These are phyloP conservation scores for Gastrolobium villosum DNA, from an alignment of 306 rosid genomes.

Conservation along the genomic window DNA sequence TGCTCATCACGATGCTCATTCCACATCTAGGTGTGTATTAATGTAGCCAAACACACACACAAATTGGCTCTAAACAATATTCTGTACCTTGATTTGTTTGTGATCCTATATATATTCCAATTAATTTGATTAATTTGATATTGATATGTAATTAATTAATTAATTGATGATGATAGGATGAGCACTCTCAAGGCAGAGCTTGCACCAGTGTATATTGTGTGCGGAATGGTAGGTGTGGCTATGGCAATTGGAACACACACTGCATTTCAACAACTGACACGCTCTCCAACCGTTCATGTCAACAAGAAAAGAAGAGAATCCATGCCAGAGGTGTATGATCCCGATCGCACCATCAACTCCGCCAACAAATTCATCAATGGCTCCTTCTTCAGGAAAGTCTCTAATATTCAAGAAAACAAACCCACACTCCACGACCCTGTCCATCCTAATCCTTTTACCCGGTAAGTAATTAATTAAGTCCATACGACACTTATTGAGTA, in stretches of 20 bases:
- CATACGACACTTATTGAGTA: too few species aligned
- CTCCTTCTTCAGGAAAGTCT: constrained; percentile 48
- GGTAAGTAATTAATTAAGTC: constrained; percentile 31
- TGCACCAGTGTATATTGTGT: constrained; percentile 46
- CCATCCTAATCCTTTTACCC: constrained; percentile 56
- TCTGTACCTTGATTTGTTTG: too few species aligned
- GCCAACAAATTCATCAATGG: constrained; percentile 56
- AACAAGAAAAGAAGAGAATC: constrained; percentile 56
- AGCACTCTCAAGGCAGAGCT: constrained; percentile 48
- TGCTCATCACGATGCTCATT: neutral
- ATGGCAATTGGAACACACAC: constrained; percentile 46
- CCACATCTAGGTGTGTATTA: constrained; percentile 27
- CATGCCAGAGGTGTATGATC: constrained; percentile 43
- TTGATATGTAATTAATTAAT: neutral
- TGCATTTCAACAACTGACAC: constrained; percentile 47
- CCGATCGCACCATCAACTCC: constrained; percentile 42
- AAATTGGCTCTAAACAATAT: too few species aligned
- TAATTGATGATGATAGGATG: constrained; percentile 14
- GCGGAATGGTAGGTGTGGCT: constrained; percentile 48
- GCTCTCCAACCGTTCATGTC: constrained; percentile 51
- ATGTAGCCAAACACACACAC: neutral
- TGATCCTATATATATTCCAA: too few species aligned
- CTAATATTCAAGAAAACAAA: constrained; percentile 42
- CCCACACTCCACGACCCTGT: constrained; percentile 32
- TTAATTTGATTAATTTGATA: too few species aligned